Evolutionary conservation across 1,284 basidiomycete species (phyloP), one percentile per base, ranked within the genome.

Genomic region (Apiotrichum laibachii): DNA sequence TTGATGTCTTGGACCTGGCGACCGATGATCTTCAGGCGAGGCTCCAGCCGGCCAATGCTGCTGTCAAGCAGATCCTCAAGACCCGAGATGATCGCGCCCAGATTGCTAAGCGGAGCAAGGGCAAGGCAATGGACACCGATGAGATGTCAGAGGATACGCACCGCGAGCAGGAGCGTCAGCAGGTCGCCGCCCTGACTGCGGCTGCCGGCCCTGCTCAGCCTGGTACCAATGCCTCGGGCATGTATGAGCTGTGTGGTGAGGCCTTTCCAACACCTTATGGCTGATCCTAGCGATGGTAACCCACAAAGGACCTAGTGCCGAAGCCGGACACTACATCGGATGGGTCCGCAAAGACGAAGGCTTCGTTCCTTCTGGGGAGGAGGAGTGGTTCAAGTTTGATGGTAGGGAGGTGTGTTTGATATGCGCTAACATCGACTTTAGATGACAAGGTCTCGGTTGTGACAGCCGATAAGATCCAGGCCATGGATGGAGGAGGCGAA

Each of bases 281-380:
- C 40, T 63, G 43, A 60, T 40, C 26, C 31, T 68, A 90, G 91
- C 88, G 1, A 90, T 99, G 71, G 87, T 99, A 16, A 96, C 93
- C 31, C 95, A 98, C 83, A 99, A 99, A 75, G 96, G 96, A 18
- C 86, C 92, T 0, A 89, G 88, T 0, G 93, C 95, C 0, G 93
- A 98, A 72, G 86, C 90, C 0, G 94, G 77, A 67, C 93, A 96
- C 77, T 96, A 95, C 75, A 92, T 95, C 42, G 89, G 86, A 0
- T 96, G 89, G 81, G 67, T 72, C 11, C 63, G 72, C 15, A 73
- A 73, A 53, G 70, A 72, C 22, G 67, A 65, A 35, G 60, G 58
- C 33, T 56, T 46, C 21, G 53, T 58, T 21, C 60, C 65, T 2
- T 65, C 66, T 18, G 72, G 68, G 8, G 72, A 76, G 37, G 77